Conservation (phyloP, 2,329 filamentous ascomycete genomes). For the Penicillium sp. region DNA sequence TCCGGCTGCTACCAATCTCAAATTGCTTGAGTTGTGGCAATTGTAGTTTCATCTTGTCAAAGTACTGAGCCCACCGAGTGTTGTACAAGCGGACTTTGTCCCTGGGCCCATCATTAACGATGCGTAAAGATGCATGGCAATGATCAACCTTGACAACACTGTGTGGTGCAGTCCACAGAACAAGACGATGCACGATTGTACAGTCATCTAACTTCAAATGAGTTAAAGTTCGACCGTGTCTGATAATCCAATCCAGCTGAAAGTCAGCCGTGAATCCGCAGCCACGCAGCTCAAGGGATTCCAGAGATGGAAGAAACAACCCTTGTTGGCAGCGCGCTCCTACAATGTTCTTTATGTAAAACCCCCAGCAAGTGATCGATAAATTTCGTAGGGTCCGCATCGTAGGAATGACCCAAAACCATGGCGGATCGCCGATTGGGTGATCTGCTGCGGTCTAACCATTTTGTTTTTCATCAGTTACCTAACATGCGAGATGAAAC, state of each 20-base stretch:
- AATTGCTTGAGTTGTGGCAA: background rate
- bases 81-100: background rate
- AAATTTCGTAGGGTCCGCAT: background rate
- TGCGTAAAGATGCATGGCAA: background rate
- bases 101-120: background rate
- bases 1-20: slow-evolving; percentile 1
- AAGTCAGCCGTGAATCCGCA: background rate
- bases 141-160: background rate
- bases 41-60: background rate
- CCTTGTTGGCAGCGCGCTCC: background rate
- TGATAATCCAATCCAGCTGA: background rate
- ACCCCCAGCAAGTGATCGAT: slow-evolving; percentile 5
- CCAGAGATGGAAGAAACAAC: background rate
- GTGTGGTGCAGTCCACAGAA: background rate
- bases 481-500: background rate
- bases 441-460: background rate
- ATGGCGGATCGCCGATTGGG: background rate
- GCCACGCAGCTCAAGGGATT: slow-evolving; percentile 3
- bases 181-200: background rate
- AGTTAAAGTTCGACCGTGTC: background rate
- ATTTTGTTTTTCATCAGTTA: background rate
- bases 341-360: background rate
- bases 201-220: slow-evolving; percentile 4
- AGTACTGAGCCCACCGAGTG: slow-evolving; percentile 1
- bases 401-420: background rate